Percentiles rank a stretch among this genome's conserved stretches.
phyloP scores from a whole-genome alignment of 192 early-diverging fungal genomes.

The Pilobolus umbonatus region DNA sequence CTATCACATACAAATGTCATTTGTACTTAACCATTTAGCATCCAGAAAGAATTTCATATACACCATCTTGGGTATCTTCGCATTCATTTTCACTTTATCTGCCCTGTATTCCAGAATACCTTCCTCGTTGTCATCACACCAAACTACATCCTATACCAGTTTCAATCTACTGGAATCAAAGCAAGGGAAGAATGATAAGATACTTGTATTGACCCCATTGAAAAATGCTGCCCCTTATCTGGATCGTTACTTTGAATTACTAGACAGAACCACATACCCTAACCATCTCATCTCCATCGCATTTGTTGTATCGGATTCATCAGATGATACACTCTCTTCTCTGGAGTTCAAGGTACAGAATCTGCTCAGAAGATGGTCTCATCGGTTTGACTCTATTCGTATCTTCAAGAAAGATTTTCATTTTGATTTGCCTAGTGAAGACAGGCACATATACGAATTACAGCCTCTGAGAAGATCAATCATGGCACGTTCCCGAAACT shows the following conservation, averaged over 20 bases:
- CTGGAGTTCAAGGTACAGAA: slow-evolving; percentile 29
- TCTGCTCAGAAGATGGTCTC: neutral
- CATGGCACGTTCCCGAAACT: slow-evolving; percentile 56
- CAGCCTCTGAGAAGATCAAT: slow-evolving; percentile 46
- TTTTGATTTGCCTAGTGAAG: slow-evolving; percentile 43
- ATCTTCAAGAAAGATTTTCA: slow-evolving; percentile 56
- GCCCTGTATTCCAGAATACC: too few relatives aligned
- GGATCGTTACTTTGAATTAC: slow-evolving; percentile 49
- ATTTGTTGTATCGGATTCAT: slow-evolving; percentile 56
- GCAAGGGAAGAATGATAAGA: slow-evolving; percentile 18
- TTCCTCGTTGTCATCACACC: too few relatives aligned
- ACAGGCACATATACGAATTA: slow-evolving; percentile 45
- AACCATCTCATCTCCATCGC: slow-evolving; percentile 46
- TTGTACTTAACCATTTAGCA: too few relatives aligned
- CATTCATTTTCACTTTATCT: too few relatives aligned
- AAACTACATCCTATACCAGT: too few relatives aligned
- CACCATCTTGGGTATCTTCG: too few relatives aligned
- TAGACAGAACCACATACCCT: slow-evolving; percentile 48
- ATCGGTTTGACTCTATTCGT: slow-evolving; percentile 37
- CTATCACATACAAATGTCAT: too few relatives aligned
- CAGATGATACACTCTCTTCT: slow-evolving; percentile 46
- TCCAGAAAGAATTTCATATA: too few relatives aligned
- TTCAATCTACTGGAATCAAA: too few relatives aligned
- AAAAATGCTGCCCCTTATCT: slow-evolving; percentile 53
- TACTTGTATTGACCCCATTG: slow-evolving; percentile 53